Conservation (phyloP, 768 basidiomycete species). For the Russula olivacea region DNA sequence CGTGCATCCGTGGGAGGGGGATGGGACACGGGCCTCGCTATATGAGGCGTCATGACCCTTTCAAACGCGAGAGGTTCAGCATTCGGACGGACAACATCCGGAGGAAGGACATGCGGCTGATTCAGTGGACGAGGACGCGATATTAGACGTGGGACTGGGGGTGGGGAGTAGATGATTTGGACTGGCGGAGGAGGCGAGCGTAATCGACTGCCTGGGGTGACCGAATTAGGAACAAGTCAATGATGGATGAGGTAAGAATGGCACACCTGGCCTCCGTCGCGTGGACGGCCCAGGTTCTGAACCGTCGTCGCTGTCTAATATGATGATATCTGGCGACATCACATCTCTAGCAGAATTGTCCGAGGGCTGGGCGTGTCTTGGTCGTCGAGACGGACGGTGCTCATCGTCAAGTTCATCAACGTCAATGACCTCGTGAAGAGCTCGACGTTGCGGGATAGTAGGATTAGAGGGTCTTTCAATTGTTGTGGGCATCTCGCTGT, state of each 20-base stretch:
- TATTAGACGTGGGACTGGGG: constrained; percentile 50
- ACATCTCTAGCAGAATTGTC: neutral
- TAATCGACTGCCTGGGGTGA: constrained; percentile 11
- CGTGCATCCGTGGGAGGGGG: constrained; percentile 36
- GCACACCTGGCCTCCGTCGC: constrained; percentile 11
- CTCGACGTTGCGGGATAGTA: constrained; percentile 23
- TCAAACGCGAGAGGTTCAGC: constrained; percentile 51
- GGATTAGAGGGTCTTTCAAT: neutral
- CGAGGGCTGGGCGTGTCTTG: neutral
- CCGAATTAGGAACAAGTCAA: constrained; percentile 1
- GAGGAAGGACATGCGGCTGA: constrained; percentile 22
- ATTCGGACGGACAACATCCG: constrained; percentile 46
- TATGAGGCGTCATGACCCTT: constrained; percentile 28
- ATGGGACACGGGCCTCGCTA: constrained; percentile 28
- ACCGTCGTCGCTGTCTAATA: constrained; percentile 40
- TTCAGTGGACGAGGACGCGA: constrained; percentile 33
- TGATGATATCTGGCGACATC: constrained; percentile 27
- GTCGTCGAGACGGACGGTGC: constrained; percentile 26
- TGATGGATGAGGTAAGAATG: constrained; percentile 25
- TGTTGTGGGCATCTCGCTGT: neutral
- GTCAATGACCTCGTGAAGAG: constrained; percentile 37
- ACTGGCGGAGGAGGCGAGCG: constrained; percentile 25
- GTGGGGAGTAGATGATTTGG: constrained; percentile 34
- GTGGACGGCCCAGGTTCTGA: constrained; percentile 22
- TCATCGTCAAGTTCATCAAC: constrained; percentile 40